Evolutionary conservation across 208 protist species (phyloP), one percentile per base, ranked within the genome.

Genomic region (Trypanosoma boissoni): DNA sequence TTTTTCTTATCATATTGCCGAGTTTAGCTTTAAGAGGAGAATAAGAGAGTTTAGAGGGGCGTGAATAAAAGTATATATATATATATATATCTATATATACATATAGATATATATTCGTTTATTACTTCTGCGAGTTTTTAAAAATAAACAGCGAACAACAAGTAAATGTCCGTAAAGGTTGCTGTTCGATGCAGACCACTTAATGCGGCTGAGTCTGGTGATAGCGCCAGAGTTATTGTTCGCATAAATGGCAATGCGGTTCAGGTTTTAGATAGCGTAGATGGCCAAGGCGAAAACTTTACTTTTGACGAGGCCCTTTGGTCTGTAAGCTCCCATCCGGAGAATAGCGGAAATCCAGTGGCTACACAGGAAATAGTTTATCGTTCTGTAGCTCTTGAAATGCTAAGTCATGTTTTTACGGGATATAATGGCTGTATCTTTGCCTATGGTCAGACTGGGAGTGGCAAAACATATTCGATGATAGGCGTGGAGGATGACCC

Each of bases 371-470:
- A 75, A 36, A 62, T 34, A 10, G 84, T 94, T 10, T 91, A 88
- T 54, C 66, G 78, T 24, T 64, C 61, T 8, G 61, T 94, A 28
- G 82, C 76, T 8, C 70, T 55, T 2, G 74, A 79, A 52, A 56
- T 91, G 23, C 59, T 91, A 34, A 58, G 72, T 14, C 79, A 88
- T 65, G 70, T 80, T 20, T 28, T 92, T 21, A 82, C 80, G 0
- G 87, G 91, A 0, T 94, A 86, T 68, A 96, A 96, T 68, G 80
- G 74, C 27, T 93, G 87, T 58, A 81, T 96, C 36, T 92, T 96
- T 54, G 85, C 87, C 28, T 96, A 94, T 59, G 87, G 87, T 12
- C 87, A 96, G 58, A 94, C 91, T 8, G 85, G 91, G 4, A 90
- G 77, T 44, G 91, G 91, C 7, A 94, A 96, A 57, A 92, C 79